Percentiles rank a stretch among this genome's conserved stretches.
Evolutionary conservation across 768 basidiomycete species (phyloP).

Genomic region (Russula ochroleuca): DNA sequence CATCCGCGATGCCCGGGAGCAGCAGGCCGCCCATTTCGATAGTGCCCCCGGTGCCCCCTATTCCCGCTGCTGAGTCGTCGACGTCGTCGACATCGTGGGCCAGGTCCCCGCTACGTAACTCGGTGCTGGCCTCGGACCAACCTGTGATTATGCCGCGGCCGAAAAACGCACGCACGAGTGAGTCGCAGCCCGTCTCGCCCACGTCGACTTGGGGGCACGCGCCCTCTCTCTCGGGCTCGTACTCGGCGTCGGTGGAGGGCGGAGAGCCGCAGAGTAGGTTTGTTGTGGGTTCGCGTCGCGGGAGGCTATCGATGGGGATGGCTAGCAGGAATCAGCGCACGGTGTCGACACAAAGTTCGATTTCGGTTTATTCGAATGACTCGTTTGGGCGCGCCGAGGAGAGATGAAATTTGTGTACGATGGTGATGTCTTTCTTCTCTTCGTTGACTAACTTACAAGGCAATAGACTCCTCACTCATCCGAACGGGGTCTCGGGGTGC

Average conservation of each 20-base stretch:
- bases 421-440: too few relatives aligned
- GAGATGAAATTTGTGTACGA: neutral
- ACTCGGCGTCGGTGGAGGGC: conserved; percentile 34
- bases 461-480: neutral
- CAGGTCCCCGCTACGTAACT: conserved; percentile 3
- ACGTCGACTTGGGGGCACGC: conserved; percentile 26
- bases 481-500: neutral
- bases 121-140: conserved; percentile 12
- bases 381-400: neutral
- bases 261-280: conserved; percentile 36
- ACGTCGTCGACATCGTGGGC: neutral
- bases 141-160: conserved; percentile 23
- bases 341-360: conserved; percentile 23
- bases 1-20: neutral
- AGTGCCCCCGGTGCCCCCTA: neutral
- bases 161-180: neutral
- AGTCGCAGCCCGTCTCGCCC: conserved; percentile 5
- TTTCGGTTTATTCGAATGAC: conserved; percentile 25
- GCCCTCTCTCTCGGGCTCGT: conserved; percentile 36
- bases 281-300: conserved; percentile 27
- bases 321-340: neutral
- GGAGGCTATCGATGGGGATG: neutral
- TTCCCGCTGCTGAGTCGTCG: neutral
- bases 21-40: neutral
- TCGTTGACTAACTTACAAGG: neutral